Evolutionary conservation across 768 basidiomycete species (phyloP).

Genomic region (Podaxis sp.): DNA sequence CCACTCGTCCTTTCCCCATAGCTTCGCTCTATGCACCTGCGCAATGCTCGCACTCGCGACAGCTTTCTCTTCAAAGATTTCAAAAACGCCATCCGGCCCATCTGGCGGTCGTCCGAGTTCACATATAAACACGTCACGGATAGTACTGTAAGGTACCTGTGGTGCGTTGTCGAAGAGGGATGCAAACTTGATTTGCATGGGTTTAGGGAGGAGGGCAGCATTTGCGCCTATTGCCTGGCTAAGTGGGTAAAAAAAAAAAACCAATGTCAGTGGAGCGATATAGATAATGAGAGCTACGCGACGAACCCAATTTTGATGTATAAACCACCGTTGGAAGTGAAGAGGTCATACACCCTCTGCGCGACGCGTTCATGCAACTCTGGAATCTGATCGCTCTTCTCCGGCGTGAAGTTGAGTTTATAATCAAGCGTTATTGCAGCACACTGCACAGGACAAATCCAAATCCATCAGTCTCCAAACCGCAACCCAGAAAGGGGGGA

Average conservation of each 20-base stretch:
- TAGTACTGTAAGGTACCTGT: constrained; percentile 67
- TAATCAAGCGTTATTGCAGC: constrained; percentile 73
- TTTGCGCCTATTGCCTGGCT: constrained; percentile 84
- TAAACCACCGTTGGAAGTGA: constrained; percentile 78
- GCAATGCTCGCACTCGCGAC: constrained; percentile 89
- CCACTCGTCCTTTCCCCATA: constrained; percentile 49
- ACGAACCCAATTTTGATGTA: constrained; percentile 76
- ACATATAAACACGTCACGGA: constrained; percentile 60
- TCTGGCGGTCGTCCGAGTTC: constrained; percentile 67
- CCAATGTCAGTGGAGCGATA: not conserved
- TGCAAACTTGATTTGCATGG: constrained; percentile 79
- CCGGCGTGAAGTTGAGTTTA: constrained; percentile 81
- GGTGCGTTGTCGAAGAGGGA: constrained; percentile 88
- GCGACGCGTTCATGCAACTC: constrained; percentile 84
- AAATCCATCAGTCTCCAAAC: not conserved
- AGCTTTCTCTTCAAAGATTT: constrained; percentile 69
- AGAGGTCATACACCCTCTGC: constrained; percentile 66
- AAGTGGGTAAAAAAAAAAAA: not conserved
- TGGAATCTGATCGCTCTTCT: constrained; percentile 69
- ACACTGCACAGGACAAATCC: constrained; percentile 38
- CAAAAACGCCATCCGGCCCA: constrained; percentile 72
- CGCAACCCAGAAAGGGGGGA: not conserved
- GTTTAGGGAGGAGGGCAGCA: constrained; percentile 76
- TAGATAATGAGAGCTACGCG: not conserved
- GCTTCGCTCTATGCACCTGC: constrained; percentile 80